Evolutionary conservation across 2,329 filamentous ascomycete genomes (phyloP), one percentile per base, ranked within the genome.

Genomic region (Ophiognomonia clavigignenti-juglandacearum): DNA sequence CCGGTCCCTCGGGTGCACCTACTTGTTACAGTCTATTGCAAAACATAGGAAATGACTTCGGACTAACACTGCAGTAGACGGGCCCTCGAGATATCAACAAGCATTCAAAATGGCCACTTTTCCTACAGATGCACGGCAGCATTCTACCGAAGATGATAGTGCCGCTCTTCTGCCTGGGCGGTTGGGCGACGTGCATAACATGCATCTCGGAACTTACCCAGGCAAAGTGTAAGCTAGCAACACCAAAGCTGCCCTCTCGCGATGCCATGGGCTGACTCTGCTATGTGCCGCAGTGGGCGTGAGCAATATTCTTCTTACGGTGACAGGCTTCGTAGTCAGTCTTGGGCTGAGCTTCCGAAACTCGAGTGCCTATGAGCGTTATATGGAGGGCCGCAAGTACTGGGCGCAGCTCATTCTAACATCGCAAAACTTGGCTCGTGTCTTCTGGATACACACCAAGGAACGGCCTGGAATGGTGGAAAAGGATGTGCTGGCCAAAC

Each of bases 321-420:
- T 92, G n/a, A 80, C 87, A 23, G 87, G 87, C 82, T 91, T 92
- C 67, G 85, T 91, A 49, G 86, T 92, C 59, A 83, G 84, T 77
- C 66, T 91, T 60, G 78, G 85, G 11, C 72, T 92, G 53, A 88
- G 84, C 18, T 90, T 92, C 70, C 83, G 86, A 45, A 88, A 80
- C 52, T 84, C 84, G 1, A 88, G 86, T 4, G 86, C 86, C 8
- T 92, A 92, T 57, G 87, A 92, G 64, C 78, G 85, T 62, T 73
- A 69, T 43, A 60, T 57, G 43, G 77, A 80, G 44, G 77, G 77
- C 8, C 70, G 77, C 18, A 74, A 74, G 53, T 75, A 75, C 52
- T 80, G 75, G 75, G 71, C 80, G 1, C 69, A 77, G 47, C 69
- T 83, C 56, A 79, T 74, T 45, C 71, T 75, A 63, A 83, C 85